A percentile compares a stretch with the other conserved stretches of the same genome.
These are phyloP conservation scores for Apiospora phragmitis DNA, from an alignment of 2,329 filamentous ascomycete genomes.

Conservation along the genomic window DNA sequence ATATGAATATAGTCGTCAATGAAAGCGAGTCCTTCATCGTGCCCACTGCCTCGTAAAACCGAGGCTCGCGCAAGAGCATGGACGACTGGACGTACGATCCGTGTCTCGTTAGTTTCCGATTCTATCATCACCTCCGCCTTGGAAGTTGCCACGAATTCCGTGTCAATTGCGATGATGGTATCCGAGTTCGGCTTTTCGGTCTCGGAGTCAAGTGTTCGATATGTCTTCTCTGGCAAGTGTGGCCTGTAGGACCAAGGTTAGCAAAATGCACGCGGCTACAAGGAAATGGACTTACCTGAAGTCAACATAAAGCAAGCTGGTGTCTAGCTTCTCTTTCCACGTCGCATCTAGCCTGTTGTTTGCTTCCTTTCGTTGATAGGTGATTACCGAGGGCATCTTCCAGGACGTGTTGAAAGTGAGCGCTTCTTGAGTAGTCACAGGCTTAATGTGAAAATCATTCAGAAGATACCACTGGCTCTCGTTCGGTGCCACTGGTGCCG, in stretches of 20 bases:
- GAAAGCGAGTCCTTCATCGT: conserved; percentile 80
- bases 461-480: conserved; percentile 90
- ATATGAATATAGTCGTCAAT: conserved; percentile 97
- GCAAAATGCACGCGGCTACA: not conserved
- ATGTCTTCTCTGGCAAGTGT: conserved; percentile 52
- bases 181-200: conserved; percentile 69
- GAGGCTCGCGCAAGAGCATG: conserved; percentile 93
- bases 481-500: conserved; percentile 57
- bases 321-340: conserved; percentile 86
- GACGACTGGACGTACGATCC: conserved; percentile 87
- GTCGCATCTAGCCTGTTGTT: conserved; percentile 81
- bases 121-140: conserved; percentile 96
- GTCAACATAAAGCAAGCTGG: conserved; percentile 79
- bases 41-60: conserved; percentile 78
- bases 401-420: conserved; percentile 86
- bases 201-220: conserved; percentile 55
- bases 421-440: conserved; percentile 78
- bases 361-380: conserved; percentile 79
- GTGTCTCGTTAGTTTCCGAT: conserved; percentile 79
- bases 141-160: conserved; percentile 92
- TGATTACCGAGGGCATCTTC: conserved; percentile 88
- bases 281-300: conserved; percentile 42
- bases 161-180: conserved; percentile 85
- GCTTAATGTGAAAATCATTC: conserved; percentile 92
- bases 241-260: conserved; percentile 31